These are phyloP conservation scores for Clarireedia monteithiana DNA, from an alignment of 2,329 filamentous ascomycete genomes.

Conservation along the genomic window DNA sequence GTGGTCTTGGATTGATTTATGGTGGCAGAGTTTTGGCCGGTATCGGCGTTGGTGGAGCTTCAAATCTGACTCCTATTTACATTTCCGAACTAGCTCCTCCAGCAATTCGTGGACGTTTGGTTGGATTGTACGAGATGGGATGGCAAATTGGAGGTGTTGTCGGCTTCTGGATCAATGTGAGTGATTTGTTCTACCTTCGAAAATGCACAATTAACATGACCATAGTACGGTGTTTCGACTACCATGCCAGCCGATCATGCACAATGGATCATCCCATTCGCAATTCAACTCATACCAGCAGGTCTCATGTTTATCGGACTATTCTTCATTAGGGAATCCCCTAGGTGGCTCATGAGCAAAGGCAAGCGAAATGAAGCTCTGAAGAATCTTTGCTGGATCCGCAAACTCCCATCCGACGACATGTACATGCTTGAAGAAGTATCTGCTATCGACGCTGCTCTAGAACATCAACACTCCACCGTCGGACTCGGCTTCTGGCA, in stretches of 20 bases:
- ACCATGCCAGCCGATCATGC: conserved; percentile 20
- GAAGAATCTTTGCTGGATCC: conserved; percentile 54
- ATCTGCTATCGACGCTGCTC: conserved; percentile 58
- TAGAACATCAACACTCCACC: conserved; percentile 54
- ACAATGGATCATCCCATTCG: conserved; percentile 31
- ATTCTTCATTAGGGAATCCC: conserved; percentile 62
- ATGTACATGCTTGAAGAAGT: conserved; percentile 69
- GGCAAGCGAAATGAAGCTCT: conserved; percentile 11
- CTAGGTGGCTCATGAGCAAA: conserved; percentile 35
- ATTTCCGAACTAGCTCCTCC: conserved; percentile 50
- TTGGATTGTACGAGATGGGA: conserved; percentile 60
- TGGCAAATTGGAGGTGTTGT: conserved; percentile 57
- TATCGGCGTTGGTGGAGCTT: conserved; percentile 28
- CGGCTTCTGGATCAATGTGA: conserved; percentile 55
- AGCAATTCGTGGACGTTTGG: conserved; percentile 38
- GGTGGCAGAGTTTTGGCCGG: conserved; percentile 21
- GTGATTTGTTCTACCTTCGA: conserved; percentile 19
- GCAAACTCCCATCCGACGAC: conserved; percentile 47
- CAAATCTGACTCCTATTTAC: conserved; percentile 56
- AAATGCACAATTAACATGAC: conserved; percentile 15
- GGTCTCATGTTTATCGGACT: conserved; percentile 31
- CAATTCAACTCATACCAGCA: conserved; percentile 30
- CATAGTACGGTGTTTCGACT: conserved; percentile 49
- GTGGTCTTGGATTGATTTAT: conserved; percentile 13
- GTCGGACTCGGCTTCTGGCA: conserved; percentile 70